phyloP scores from a whole-genome alignment of 2,329 filamentous ascomycete species.

The Stagonosporopsis cucurbitacearum region DNA sequence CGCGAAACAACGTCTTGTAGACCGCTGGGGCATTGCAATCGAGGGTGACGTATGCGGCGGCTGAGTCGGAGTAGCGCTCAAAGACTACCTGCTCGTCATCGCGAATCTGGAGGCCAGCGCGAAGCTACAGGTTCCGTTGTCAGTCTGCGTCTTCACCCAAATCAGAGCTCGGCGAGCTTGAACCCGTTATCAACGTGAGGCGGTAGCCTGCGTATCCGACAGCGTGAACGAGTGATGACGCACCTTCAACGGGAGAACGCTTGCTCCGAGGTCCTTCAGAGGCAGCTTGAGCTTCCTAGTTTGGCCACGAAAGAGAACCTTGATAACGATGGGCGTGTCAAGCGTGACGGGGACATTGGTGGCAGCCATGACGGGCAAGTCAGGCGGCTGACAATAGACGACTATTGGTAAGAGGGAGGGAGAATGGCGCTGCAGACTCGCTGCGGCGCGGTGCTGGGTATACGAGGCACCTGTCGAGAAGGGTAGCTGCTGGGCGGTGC shows the following conservation, averaged over 20 bases:
- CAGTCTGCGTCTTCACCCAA: slow-evolving; percentile 20
- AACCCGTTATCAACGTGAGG: slow-evolving; percentile 21
- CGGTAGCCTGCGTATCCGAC: slow-evolving; percentile 26
- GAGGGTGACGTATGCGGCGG: slow-evolving; percentile 78
- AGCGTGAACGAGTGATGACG: slow-evolving; percentile 41
- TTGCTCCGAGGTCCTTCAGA: slow-evolving; percentile 79
- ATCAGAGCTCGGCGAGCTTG: slow-evolving; percentile 2
- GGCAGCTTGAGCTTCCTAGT: slow-evolving; percentile 88
- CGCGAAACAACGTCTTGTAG: slow-evolving; percentile 96
- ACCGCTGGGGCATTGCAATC: slow-evolving; percentile 78
- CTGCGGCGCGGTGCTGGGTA: slow-evolving; percentile 16
- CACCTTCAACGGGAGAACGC: slow-evolving; percentile 83
- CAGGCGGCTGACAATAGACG: slow-evolving; percentile 7
- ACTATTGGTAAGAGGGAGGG: neutral
- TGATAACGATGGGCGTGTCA: slow-evolving; percentile 82
- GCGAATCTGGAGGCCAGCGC: slow-evolving; percentile 69
- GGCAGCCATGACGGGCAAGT: slow-evolving; percentile 47
- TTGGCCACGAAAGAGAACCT: slow-evolving; percentile 77
- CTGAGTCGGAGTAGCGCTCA: slow-evolving; percentile 95
- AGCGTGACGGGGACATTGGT: slow-evolving; percentile 60
- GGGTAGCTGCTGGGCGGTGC: slow-evolving; percentile 7
- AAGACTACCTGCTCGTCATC: slow-evolving; percentile 69
- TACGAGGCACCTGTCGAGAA: slow-evolving; percentile 7
- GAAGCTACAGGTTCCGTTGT: slow-evolving; percentile 55
- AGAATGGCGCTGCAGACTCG: slow-evolving; percentile 20